These are phyloP conservation scores for Diaporthe sp. DNA, from an alignment of 2,329 filamentous ascomycete species.

Conservation along the genomic window DNA sequence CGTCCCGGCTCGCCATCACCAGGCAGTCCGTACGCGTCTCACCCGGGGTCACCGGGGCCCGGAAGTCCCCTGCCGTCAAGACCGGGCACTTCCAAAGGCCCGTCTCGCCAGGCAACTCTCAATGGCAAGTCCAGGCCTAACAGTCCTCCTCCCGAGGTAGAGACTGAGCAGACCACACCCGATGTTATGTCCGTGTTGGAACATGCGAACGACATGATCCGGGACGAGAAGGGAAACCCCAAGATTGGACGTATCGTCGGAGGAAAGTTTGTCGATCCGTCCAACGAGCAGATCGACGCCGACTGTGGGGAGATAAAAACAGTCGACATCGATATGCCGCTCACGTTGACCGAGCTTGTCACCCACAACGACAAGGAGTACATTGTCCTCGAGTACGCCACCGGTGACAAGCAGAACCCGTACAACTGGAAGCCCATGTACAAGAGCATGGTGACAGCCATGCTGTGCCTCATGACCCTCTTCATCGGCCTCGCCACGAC, in stretches of 20 bases:
- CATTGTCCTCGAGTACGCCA: conserved; percentile 61
- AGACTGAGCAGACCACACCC: conserved; percentile 40
- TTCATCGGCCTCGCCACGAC: conserved; percentile 69
- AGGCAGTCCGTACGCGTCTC: conserved; percentile 21
- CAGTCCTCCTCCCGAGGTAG: conserved; percentile 21
- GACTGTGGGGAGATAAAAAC: conserved; percentile 55
- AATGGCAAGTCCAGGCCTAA: conserved; percentile 33
- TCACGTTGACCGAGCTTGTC: conserved; percentile 60
- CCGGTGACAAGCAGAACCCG: conserved; percentile 63
- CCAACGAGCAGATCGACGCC: conserved; percentile 50
- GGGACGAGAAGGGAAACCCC: conserved; percentile 42
- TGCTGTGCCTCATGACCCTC: conserved; percentile 66
- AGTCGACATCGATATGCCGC: conserved; percentile 63
- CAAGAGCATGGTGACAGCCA: conserved; percentile 60
- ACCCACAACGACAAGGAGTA: conserved; percentile 59
- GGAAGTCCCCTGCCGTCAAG: conserved; percentile 38
- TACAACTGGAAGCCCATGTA: conserved; percentile 63
- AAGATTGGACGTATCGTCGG: conserved; percentile 54
- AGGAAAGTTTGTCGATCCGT: conserved; percentile 53
- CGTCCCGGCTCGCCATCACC: conserved; percentile 21
- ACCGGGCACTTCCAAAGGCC: conserved; percentile 35
- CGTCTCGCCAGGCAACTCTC: conserved; percentile 26
- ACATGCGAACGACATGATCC: conserved; percentile 31
- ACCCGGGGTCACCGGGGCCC: conserved; percentile 26
- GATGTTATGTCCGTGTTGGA: conserved; percentile 38